Evolutionary conservation across 2,329 filamentous ascomycete species (phyloP).

Genomic region (Zopfia rhizophila): DNA sequence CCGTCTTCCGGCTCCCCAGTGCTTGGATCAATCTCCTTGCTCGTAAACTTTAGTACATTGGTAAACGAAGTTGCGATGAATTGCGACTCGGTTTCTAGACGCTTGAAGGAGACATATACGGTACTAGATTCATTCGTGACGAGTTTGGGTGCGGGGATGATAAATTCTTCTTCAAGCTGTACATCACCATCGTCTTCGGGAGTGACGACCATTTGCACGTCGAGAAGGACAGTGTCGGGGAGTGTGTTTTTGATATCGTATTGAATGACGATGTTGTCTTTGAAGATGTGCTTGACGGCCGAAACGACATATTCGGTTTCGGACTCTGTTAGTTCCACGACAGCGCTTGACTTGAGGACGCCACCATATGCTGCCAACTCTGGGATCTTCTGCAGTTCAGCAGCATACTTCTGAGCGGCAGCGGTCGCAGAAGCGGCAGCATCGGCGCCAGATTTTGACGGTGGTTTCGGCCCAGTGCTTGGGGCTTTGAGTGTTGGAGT

Average conservation of each 20-base stretch:
- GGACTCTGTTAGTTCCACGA: slow-evolving; percentile 92
- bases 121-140: slow-evolving; percentile 87
- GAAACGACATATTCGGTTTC: slow-evolving; percentile 97
- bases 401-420: slow-evolving; percentile 86
- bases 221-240: slow-evolving; percentile 71
- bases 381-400: slow-evolving; percentile 87
- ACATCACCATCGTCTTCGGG: slow-evolving; percentile 85
- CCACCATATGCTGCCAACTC: slow-evolving; percentile 90
- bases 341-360: slow-evolving; percentile 88
- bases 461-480: slow-evolving; percentile 80
- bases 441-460: slow-evolving; percentile 74
- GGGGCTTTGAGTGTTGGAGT: slow-evolving; percentile 95
- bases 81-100: slow-evolving; percentile 77
- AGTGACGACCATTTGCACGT: slow-evolving; percentile 75
- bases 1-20: slow-evolving; percentile 90
- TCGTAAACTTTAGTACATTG: slow-evolving; percentile 95
- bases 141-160: slow-evolving; percentile 86
- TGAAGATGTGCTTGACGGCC: slow-evolving; percentile 97
- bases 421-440: slow-evolving; percentile 80
- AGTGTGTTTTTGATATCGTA: slow-evolving; percentile 99
- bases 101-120: slow-evolving; percentile 95
- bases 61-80: slow-evolving; percentile 85
- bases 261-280: slow-evolving; percentile 93
- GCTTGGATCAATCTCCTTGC: slow-evolving; percentile 95
- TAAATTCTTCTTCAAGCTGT: slow-evolving; percentile 82